Conservation (phyloP, 2,329 filamentous ascomycete species). For the Arthrobotrys sphaeroides region DNA sequence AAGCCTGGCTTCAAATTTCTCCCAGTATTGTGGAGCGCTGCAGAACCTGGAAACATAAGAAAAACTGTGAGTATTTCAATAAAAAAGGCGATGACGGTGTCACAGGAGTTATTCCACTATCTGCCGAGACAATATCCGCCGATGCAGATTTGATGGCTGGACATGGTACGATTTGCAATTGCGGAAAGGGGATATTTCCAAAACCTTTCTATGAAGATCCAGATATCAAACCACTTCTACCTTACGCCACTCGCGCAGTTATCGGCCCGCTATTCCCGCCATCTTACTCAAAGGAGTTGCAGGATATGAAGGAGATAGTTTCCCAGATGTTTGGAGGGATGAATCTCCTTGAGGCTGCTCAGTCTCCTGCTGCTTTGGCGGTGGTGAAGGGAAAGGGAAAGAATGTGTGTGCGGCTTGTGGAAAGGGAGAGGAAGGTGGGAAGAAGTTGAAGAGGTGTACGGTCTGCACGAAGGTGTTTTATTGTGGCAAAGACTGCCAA, state of each 20-base stretch:
- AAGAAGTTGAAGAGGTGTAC: neutral
- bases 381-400: neutral
- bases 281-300: neutral
- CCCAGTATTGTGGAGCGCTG: slow-evolving; percentile 24
- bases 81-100: no score
- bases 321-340: neutral
- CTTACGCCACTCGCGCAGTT: slow-evolving; percentile 4
- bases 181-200: slow-evolving; percentile 37
- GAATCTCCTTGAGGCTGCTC: neutral
- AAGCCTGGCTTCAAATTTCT: slow-evolving; percentile 55
- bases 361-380: neutral
- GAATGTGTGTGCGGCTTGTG: neutral
- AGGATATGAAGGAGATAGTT: neutral
- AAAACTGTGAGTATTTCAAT: slow-evolving; percentile 17
- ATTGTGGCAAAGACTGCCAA: slow-evolving; percentile 31
- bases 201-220: neutral
- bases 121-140: no score
- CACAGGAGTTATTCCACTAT: slow-evolving; percentile 12
- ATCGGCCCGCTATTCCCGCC: slow-evolving; percentile 17
- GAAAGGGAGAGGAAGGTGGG: neutral
- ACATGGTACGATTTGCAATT: slow-evolving; percentile 11
- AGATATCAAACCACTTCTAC: neutral
- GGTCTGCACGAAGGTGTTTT: neutral
- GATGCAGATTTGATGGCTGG: neutral
- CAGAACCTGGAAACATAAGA: slow-evolving; percentile 12